phyloP scores from a whole-genome alignment of 768 basidiomycete species.

The Calocybe indica region DNA sequence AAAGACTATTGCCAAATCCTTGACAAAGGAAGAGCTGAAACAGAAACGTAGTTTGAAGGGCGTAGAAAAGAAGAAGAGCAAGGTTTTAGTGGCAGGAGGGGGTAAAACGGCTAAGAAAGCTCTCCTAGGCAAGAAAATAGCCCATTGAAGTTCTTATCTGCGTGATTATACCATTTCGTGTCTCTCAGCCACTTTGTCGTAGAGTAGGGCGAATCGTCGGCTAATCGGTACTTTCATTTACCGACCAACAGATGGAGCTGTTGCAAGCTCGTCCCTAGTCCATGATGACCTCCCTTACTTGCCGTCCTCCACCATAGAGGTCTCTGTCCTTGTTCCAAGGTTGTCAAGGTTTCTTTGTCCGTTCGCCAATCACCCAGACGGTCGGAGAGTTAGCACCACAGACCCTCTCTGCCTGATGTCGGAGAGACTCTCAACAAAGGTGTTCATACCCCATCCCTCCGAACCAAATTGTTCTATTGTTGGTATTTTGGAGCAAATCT shows the following conservation, averaged over 20 bases:
- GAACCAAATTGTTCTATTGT: conserved; percentile 40
- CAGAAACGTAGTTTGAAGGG: conserved; percentile 38
- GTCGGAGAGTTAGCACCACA: not conserved
- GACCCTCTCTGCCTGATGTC: conserved; percentile 12
- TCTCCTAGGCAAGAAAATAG: conserved; percentile 46
- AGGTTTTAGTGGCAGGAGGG: conserved; percentile 25
- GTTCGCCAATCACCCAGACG: not conserved
- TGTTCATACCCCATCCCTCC: conserved; percentile 44
- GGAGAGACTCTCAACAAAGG: conserved; percentile 38
- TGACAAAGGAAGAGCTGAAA: conserved; percentile 44
- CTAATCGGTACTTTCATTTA: no score
- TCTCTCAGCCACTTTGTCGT: no score
- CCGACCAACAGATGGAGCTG: no score
- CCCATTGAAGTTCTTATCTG: no score
- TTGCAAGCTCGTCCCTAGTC: not conserved
- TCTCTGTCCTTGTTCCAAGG: not conserved
- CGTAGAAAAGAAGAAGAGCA: conserved; percentile 56
- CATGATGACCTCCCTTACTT: not conserved
- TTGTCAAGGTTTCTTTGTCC: not conserved
- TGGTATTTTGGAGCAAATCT: conserved; percentile 59
- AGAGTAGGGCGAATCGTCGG: no score
- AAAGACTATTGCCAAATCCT: conserved; percentile 1
- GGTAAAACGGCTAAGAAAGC: conserved; percentile 50
- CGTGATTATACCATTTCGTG: no score
- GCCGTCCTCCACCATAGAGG: not conserved